A percentile compares a stretch with the other conserved stretches of the same genome.
phyloP scores from a whole-genome alignment of 2,329 filamentous ascomycete genomes.

The Trichophaea hybrida region DNA sequence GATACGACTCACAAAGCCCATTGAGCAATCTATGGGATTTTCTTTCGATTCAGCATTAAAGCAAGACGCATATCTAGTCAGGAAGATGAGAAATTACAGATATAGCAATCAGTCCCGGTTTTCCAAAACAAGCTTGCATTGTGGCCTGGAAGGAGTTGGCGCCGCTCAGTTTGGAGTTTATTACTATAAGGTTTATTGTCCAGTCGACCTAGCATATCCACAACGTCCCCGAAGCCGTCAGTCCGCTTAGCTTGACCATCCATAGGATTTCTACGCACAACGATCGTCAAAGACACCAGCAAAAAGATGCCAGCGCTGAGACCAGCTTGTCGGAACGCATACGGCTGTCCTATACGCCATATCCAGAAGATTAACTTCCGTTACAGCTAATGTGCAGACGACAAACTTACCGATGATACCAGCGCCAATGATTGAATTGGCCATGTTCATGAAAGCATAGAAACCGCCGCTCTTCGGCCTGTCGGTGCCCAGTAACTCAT shows the following conservation, averaged over 20 bases:
- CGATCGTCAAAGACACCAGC: conserved; percentile 62
- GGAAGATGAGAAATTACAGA: conserved; percentile 31
- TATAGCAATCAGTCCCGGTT: conserved; percentile 75
- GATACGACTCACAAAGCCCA: conserved; percentile 59
- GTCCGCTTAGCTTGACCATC: background rate
- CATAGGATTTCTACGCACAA: conserved; percentile 32
- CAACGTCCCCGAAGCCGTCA: background rate
- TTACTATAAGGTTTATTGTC: conserved; percentile 93
- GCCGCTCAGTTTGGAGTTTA: conserved; percentile 93
- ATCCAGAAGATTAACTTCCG: background rate
- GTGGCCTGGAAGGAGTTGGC: conserved; percentile 91
- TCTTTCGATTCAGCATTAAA: conserved; percentile 8
- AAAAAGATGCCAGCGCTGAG: conserved; percentile 66
- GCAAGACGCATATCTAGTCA: background rate
- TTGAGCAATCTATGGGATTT: conserved; percentile 49
- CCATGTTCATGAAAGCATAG: conserved; percentile 99
- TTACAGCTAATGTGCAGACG: background rate
- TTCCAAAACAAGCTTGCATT: conserved; percentile 88
- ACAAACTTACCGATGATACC: conserved; percentile 43
- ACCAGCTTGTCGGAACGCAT: conserved; percentile 87
- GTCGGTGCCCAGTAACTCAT: conserved; percentile 34
- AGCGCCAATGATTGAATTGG: conserved; percentile 85
- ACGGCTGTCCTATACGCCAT: conserved; percentile 51
- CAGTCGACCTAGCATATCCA: conserved; percentile 54
- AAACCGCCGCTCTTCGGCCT: conserved; percentile 73